Percentiles rank a stretch among this genome's conserved stretches.
Evolutionary conservation across 306 rosid species (phyloP).

Genomic region (Pterocarpus santalinus): DNA sequence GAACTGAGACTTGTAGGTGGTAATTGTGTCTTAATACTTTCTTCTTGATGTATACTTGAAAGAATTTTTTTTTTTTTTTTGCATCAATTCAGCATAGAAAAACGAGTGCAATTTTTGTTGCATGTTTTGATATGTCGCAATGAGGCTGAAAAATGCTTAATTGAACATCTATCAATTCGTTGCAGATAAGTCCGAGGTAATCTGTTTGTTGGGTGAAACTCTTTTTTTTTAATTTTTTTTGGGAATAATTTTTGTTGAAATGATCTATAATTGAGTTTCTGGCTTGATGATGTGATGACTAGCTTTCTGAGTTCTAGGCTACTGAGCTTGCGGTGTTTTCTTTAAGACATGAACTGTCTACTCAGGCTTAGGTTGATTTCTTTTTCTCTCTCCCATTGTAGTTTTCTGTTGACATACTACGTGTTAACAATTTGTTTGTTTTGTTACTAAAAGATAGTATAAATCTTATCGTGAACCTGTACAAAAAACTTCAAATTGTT

Average conservation of each 20-base stretch:
- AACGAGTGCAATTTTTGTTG: slow-evolving; percentile 42
- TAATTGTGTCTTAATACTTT: background rate
- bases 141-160: slow-evolving; percentile 95
- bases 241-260: slow-evolving; percentile 14
- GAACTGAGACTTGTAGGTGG: background rate
- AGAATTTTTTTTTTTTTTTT: background rate
- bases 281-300: slow-evolving; percentile 17
- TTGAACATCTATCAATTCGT: slow-evolving; percentile 96
- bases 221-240: slow-evolving; percentile 51
- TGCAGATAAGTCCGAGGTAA: slow-evolving; percentile 95
- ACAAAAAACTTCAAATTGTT: background rate
- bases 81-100: slow-evolving; percentile 12
- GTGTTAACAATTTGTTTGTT: slow-evolving; percentile 2
- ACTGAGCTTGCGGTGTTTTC: background rate
- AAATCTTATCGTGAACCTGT: background rate
- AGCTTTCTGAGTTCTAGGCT: slow-evolving; percentile 10
- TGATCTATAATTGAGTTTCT: slow-evolving; percentile 31
- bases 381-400: background rate
- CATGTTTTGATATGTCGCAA: slow-evolving; percentile 95
- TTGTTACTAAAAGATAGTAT: background rate
- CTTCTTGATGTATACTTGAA: background rate
- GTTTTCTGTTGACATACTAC: background rate
- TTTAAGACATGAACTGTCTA: slow-evolving; percentile 10
- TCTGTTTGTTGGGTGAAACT: background rate
- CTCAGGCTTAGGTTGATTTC: background rate